Evolutionary conservation across 2,329 filamentous ascomycete genomes (phyloP).

Genomic region (Apiospora arundinis): DNA sequence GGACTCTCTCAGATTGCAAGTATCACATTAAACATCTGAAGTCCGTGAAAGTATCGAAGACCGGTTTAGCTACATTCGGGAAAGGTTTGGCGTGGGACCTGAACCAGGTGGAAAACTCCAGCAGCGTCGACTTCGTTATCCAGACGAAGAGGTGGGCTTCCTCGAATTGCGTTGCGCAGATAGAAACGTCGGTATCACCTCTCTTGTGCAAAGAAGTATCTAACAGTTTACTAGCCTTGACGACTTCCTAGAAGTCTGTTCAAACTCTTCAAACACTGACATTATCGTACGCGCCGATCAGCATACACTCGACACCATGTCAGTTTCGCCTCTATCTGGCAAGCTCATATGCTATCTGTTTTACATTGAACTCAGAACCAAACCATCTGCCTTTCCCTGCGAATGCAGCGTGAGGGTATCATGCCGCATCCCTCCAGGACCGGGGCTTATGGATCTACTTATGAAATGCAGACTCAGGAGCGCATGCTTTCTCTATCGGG

Average conservation of each 20-base stretch:
- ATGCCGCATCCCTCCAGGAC: conserved; percentile 5
- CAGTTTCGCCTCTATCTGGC: not conserved
- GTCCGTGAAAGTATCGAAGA: not conserved
- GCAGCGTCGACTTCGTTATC: conserved; percentile 4
- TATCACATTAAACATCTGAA: not conserved
- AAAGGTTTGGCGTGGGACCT: not conserved
- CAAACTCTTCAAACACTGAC: conserved; percentile 1
- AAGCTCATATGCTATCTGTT: conserved; percentile 4
- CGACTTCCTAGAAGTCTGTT: not conserved
- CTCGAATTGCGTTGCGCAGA: not conserved
- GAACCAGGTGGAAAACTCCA: not conserved
- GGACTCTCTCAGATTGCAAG: conserved; percentile 2
- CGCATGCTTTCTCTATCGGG: conserved; percentile 4
- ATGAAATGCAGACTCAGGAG: conserved; percentile 4
- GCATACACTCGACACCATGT: not conserved
- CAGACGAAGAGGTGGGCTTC: not conserved
- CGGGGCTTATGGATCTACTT: conserved; percentile 7
- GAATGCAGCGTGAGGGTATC: conserved; percentile 1
- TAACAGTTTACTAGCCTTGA: not conserved
- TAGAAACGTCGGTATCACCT: not conserved
- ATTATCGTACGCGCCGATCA: not conserved
- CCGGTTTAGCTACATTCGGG: conserved; percentile 3
- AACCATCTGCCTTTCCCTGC: not conserved
- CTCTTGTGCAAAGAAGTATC: not conserved
- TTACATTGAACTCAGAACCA: not conserved